Base-by-base conservation (phyloP, 306 rosid genomes). In the Lotus japonicus region DNA sequence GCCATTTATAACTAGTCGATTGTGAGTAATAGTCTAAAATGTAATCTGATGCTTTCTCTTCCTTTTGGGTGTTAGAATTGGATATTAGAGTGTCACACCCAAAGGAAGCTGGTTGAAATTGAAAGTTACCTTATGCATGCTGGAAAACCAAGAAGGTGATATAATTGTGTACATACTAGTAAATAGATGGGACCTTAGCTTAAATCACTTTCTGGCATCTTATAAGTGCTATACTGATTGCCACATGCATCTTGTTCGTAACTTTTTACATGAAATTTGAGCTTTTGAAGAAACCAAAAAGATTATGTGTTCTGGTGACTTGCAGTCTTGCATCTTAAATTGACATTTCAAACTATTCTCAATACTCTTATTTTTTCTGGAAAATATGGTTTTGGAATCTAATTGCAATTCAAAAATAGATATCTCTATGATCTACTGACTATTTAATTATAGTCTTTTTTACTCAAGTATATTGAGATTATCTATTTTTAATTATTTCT, bases 101-200 rank as follows among this genome's bases (percentile, higher is more conserved):
- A 83, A 75, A 94, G 81, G 83, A 86, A 83, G 89, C 94, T 94
- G 42, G 50, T 86, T 44, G 98, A 90, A 43, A 90, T 90, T 79
- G 98, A 94, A 61, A 82, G 52, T 70, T 85, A 85, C 77, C 83
- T 94, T 18, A 82, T 88, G 83, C 86, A 88, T 82, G 87, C 85
- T 48, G 96, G 98, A 57, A 90, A 87, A 68, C 96, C 97, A 18
- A 56, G 77, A 70, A 82, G 96, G 98, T 90, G 54, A 80, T 54
- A 66, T 54, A 65, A n/a, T 60, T 66, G 68, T 70, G 11, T 35
- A n/a, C n/a, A 26, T 33, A 2, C 33, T 28, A 28, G 58, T 57
- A 43, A 56, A 51, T 64, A 23, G 48, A 68, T 59, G 51, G 46
- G 58, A 73, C 44, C 63, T 55, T 2, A 59, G 56, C 44, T 57